Evolutionary conservation across 148 eudicot species (phyloP).

Genomic region (Arbutus unedo): DNA sequence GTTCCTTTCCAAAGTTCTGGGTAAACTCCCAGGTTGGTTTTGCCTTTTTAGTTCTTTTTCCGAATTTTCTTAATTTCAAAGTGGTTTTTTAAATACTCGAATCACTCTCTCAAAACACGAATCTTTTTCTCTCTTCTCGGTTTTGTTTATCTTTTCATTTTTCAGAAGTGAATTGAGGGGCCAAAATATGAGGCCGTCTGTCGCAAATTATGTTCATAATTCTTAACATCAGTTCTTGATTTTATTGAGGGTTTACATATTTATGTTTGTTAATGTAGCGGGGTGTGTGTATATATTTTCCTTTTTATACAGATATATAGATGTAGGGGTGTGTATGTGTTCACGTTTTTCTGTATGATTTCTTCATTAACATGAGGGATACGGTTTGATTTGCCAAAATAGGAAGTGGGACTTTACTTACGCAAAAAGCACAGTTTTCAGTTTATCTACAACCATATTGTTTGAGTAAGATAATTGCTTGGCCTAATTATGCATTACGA

Average conservation of each 20-base stretch:
- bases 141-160: neutral
- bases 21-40: neutral
- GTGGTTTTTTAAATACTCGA: neutral
- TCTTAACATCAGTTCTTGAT: neutral
- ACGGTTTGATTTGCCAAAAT: neutral
- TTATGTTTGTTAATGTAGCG: no score
- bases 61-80: neutral
- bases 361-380: neutral
- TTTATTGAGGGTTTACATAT: neutral
- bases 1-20: slow-evolving; percentile 4
- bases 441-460: neutral
- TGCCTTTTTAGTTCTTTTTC: neutral
- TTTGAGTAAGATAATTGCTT: neutral
- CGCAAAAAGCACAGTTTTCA: neutral
- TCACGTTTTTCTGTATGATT: neutral
- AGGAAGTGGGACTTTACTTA: neutral
- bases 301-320: no score
- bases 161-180: neutral
- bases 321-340: neutral
- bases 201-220: no score
- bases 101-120: no score
- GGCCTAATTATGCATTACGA: neutral
- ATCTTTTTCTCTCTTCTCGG: neutral
- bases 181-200: no score
- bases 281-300: no score